These are phyloP conservation scores for Brachypodium distachyon DNA, from an alignment of 202 grass and related monocot species.

Conservation along the genomic window DNA sequence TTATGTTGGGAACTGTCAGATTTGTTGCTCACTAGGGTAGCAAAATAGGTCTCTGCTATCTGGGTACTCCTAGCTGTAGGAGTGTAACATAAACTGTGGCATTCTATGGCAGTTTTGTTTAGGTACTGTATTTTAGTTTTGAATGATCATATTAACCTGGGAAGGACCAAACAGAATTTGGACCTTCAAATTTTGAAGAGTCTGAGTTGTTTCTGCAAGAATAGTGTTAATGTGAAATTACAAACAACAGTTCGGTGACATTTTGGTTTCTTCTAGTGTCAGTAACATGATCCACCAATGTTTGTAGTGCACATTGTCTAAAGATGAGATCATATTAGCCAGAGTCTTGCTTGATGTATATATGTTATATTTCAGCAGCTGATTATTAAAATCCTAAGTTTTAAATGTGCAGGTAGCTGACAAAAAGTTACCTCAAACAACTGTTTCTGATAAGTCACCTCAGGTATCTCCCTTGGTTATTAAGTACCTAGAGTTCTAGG, in stretches of 20 bases:
- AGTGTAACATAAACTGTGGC: background rate
- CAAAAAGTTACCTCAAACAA: slow-evolving; percentile 37
- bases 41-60: background rate
- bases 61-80: background rate
- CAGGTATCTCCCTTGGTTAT: slow-evolving; percentile 17
- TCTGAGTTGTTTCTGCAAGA: background rate
- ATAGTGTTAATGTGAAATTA: slow-evolving; percentile 1
- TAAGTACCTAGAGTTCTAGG: background rate
- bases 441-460: slow-evolving; percentile 40
- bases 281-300: background rate
- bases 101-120: background rate
- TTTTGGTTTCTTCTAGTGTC: background rate
- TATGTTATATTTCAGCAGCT: background rate
- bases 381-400: slow-evolving; percentile 18
- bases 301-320: background rate
- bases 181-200: background rate
- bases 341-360: background rate
- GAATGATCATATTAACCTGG: background rate
- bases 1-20: background rate
- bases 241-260: background rate
- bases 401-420: slow-evolving; percentile 36
- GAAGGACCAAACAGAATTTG: background rate
- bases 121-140: background rate
- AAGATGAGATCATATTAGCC: background rate
- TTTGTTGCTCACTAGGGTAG: background rate